These are phyloP conservation scores for Sphenostylis stenocarpa DNA, from an alignment of 306 rosid species.

Conservation along the genomic window DNA sequence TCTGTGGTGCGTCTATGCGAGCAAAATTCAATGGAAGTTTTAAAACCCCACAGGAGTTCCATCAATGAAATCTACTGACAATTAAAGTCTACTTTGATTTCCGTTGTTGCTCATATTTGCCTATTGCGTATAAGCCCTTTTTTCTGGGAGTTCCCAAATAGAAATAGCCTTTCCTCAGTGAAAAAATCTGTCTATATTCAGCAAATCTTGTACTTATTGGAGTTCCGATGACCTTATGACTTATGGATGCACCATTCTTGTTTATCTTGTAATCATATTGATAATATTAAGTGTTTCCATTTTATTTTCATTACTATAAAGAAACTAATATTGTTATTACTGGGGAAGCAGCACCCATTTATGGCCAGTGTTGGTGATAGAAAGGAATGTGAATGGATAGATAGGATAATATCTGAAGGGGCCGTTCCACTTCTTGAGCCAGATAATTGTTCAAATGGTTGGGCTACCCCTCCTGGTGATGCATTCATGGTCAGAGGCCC, in stretches of 20 bases:
- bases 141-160: background rate
- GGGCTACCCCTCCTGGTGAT: slow-evolving; percentile 82
- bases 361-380: slow-evolving; percentile 55
- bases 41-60: background rate
- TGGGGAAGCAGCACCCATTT: slow-evolving; percentile 25
- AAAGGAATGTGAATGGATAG: slow-evolving; percentile 63
- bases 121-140: background rate
- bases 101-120: background rate
- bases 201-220: background rate
- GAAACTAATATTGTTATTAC: slow-evolving; percentile 18
- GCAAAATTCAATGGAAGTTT: background rate
- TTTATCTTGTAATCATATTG: background rate
- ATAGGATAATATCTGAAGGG: slow-evolving; percentile 70
- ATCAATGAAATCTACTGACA: background rate
- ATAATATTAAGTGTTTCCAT: background rate
- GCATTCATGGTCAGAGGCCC: slow-evolving; percentile 90
- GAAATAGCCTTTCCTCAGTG: background rate
- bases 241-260: background rate
- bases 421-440: slow-evolving; percentile 64
- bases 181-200: background rate
- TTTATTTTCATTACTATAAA: background rate
- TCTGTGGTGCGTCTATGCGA: background rate
- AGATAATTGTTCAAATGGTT: slow-evolving; percentile 66
- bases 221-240: background rate
- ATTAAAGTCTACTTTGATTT: background rate